These are phyloP conservation scores for Guadua angustifolia DNA, from an alignment of 176 grass and related monocot genomes.

Conservation along the genomic window DNA sequence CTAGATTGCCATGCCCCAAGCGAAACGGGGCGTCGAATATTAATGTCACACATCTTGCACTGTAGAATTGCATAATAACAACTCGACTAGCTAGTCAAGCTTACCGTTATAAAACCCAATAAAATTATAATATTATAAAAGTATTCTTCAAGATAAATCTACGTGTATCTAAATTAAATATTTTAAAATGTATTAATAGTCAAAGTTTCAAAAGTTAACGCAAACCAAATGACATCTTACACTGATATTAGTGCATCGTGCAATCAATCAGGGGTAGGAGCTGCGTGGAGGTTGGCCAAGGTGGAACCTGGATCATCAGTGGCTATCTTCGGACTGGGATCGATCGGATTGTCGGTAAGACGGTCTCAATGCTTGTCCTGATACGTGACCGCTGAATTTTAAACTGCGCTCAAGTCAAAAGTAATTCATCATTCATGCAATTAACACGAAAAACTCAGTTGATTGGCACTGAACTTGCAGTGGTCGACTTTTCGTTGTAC, in stretches of 20 bases:
- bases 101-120: background rate
- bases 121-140: no score
- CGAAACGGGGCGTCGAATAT: background rate
- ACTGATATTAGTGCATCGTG: background rate
- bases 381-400: background rate
- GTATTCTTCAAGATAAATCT: no score
- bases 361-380: background rate
- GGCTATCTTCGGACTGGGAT: slow-evolving; percentile 70
- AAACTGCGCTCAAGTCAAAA: background rate
- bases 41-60: background rate
- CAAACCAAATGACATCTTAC: no score
- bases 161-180: no score
- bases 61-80: background rate
- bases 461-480: background rate
- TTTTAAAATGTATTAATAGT: no score
- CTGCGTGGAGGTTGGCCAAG: slow-evolving; percentile 67
- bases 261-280: slow-evolving; percentile 59
- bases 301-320: slow-evolving; percentile 64
- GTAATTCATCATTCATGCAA: background rate
- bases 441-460: background rate
- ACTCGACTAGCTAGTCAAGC: background rate
- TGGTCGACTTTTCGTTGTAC: background rate
- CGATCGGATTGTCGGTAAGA: slow-evolving; percentile 69
- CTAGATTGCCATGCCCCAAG: background rate
- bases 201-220: no score